Evolutionary conservation across 192 early-diverging fungal genomes (phyloP).

Genomic region (Podila horticola): DNA sequence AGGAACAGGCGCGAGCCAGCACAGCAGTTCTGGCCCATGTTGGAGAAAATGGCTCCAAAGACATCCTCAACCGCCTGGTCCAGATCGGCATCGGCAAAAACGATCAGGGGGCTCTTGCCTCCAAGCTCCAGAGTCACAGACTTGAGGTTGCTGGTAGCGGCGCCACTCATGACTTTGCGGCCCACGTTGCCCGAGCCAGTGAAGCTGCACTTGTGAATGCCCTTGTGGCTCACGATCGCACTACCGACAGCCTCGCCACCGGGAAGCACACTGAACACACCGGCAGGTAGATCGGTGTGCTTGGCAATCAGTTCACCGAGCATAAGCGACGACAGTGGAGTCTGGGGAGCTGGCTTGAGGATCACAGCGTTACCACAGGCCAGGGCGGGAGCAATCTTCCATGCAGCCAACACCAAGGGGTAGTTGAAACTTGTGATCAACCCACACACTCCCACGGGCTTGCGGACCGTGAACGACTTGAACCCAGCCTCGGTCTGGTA

Average conservation of each 20-base stretch:
- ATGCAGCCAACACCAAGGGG: slow-evolving; percentile 75
- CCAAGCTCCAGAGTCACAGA: slow-evolving; percentile 87
- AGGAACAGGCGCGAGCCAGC: slow-evolving; percentile 85
- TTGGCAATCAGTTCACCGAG: slow-evolving; percentile 69
- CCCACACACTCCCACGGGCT: slow-evolving; percentile 79
- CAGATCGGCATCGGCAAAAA: slow-evolving; percentile 83
- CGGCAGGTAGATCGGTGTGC: slow-evolving; percentile 79
- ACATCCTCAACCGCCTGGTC: slow-evolving; percentile 76
- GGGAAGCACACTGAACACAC: slow-evolving; percentile 89
- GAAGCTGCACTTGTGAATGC: slow-evolving; percentile 78
- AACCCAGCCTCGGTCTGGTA: slow-evolving; percentile 58
- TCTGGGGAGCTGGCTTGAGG: slow-evolving; percentile 82
- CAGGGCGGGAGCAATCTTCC: slow-evolving; percentile 87
- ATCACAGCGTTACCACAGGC: slow-evolving; percentile 80
- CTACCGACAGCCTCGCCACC: slow-evolving; percentile 78
- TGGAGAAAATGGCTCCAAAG: slow-evolving; percentile 76
- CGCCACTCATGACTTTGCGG: slow-evolving; percentile 63
- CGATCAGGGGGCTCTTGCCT: slow-evolving; percentile 87
- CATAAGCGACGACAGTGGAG: slow-evolving; percentile 69
- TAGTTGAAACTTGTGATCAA: slow-evolving; percentile 86
- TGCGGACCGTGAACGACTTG: slow-evolving; percentile 64
- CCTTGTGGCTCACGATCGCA: slow-evolving; percentile 74
- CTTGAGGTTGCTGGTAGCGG: slow-evolving; percentile 75
- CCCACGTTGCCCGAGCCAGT: slow-evolving; percentile 81
- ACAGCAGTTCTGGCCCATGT: slow-evolving; percentile 88